Percentiles rank a stretch among this genome's conserved stretches.
Conservation (phyloP, 441 rosid species). For the Mallotus repandus region DNA sequence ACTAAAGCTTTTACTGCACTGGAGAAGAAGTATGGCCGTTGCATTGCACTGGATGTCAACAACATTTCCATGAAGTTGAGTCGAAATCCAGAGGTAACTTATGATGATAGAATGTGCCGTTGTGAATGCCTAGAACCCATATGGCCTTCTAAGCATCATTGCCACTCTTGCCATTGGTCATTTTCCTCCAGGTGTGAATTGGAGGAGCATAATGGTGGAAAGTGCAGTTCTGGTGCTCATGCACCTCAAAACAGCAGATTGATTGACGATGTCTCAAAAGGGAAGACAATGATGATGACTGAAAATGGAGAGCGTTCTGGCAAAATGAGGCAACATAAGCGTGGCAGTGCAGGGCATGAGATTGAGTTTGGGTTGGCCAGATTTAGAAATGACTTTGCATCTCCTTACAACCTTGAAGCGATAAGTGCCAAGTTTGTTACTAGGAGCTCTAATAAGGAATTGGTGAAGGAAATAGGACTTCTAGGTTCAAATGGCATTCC, state of each 20-base stretch:
- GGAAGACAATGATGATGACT: slow-evolving; percentile 21
- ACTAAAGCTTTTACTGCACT: slow-evolving; percentile 41
- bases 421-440: slow-evolving; percentile 46
- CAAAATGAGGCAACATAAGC: slow-evolving; percentile 14
- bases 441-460: slow-evolving; percentile 44
- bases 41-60: slow-evolving; percentile 23
- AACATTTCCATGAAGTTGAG: slow-evolving; percentile 21
- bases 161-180: slow-evolving; percentile 46
- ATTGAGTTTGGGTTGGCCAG: slow-evolving; percentile 24
- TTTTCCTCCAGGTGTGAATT: slow-evolving; percentile 35
- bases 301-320: slow-evolving; percentile 22
- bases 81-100: slow-evolving; percentile 16
- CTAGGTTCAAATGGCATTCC: slow-evolving; percentile 55
- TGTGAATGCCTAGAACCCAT: slow-evolving; percentile 52
- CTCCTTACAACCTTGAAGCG: slow-evolving; percentile 49
- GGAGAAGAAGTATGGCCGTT: slow-evolving; percentile 45
- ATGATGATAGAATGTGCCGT: slow-evolving; percentile 30
- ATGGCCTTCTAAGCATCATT: slow-evolving; percentile 50
- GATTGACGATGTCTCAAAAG: slow-evolving; percentile 23
- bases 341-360: slow-evolving; percentile 21
- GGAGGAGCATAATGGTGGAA: slow-evolving; percentile 38
- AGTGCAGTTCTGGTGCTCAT: slow-evolving; percentile 32
- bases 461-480: slow-evolving; percentile 56
- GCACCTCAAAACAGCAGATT: slow-evolving; percentile 28
- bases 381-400: slow-evolving; percentile 28